Percentiles rank a stretch among this genome's conserved stretches.
phyloP scores from a whole-genome alignment of 257 asterid species.

The Ophiorrhiza pumila region DNA sequence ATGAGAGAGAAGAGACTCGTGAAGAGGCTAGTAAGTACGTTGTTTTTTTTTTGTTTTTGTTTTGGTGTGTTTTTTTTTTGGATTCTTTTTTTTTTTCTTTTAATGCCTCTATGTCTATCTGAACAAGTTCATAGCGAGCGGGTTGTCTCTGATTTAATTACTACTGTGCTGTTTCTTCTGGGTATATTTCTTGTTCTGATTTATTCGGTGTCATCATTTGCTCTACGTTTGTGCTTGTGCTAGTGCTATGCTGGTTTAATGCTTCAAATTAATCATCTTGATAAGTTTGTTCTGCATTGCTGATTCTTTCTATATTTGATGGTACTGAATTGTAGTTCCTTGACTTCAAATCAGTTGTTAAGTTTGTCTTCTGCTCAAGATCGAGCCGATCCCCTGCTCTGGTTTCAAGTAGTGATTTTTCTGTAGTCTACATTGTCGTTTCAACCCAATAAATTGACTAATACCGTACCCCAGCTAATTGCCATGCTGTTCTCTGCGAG shows the following conservation, averaged over 20 bases:
- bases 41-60: conserved; percentile 22
- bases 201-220: conserved; percentile 3
- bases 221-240: conserved; percentile 2
- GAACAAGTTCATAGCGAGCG: background rate
- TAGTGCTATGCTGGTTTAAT: conserved; percentile 11
- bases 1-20: conserved; percentile 47
- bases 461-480: conserved; percentile 30
- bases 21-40: conserved; percentile 99
- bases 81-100: background rate
- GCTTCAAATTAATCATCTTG: conserved; percentile 17
- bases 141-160: conserved; percentile 10
- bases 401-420: conserved; percentile 13
- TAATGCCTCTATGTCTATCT: background rate
- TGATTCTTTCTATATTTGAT: background rate
- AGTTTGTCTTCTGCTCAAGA: conserved; percentile 20
- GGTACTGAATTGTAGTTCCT: background rate
- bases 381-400: conserved; percentile 33
- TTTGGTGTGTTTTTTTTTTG: conserved; percentile 4
- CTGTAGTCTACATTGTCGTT: conserved; percentile 37
- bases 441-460: conserved; percentile 12
- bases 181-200: background rate
- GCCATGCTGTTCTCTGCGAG: too few relatives aligned
- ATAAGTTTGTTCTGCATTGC: conserved; percentile 4
- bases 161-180: conserved; percentile 1
- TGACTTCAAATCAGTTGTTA: conserved; percentile 8